Conservation (phyloP, 192 early-diverging fungal genomes). For the Coemansia sp. region DNA sequence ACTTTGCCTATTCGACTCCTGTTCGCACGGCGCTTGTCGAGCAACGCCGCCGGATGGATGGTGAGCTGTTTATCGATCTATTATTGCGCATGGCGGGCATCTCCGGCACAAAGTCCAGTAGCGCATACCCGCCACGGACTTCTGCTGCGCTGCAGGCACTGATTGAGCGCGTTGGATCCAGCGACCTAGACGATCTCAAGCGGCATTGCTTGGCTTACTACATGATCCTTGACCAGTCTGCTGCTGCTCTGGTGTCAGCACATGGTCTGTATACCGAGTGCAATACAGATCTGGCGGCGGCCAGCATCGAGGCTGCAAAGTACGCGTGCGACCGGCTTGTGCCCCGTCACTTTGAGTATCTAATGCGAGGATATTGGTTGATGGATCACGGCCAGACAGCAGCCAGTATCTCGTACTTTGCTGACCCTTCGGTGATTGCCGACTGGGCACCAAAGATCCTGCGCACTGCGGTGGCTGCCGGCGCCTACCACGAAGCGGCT, state of each 20-base stretch:
- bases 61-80: slow-evolving; percentile 51
- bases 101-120: background rate
- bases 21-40: slow-evolving; percentile 28
- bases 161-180: slow-evolving; percentile 18
- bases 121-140: slow-evolving; percentile 39
- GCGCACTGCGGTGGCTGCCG: slow-evolving; percentile 22
- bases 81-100: slow-evolving; percentile 40
- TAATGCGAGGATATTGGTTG: slow-evolving; percentile 56
- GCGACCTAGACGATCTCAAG: slow-evolving; percentile 48
- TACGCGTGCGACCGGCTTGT: slow-evolving; percentile 35
- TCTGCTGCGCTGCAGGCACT: slow-evolving; percentile 21
- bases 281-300: slow-evolving; percentile 10
- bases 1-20: slow-evolving; percentile 27
- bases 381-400: slow-evolving; percentile 48
- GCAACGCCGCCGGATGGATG: slow-evolving; percentile 42
- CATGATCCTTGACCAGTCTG: slow-evolving; percentile 31
- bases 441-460: slow-evolving; percentile 52
- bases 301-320: slow-evolving; percentile 11
- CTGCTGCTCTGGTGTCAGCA: slow-evolving; percentile 3
- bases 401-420: slow-evolving; percentile 34
- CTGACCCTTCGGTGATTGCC: slow-evolving; percentile 48
- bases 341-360: slow-evolving; percentile 46
- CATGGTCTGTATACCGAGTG: slow-evolving; percentile 16
- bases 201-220: slow-evolving; percentile 49
- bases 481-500: slow-evolving; percentile 19